Evolutionary conservation across 179 eudicot species (phyloP), one percentile per base, ranked within the genome.

Genomic region (Sideroxylon spinosum): DNA sequence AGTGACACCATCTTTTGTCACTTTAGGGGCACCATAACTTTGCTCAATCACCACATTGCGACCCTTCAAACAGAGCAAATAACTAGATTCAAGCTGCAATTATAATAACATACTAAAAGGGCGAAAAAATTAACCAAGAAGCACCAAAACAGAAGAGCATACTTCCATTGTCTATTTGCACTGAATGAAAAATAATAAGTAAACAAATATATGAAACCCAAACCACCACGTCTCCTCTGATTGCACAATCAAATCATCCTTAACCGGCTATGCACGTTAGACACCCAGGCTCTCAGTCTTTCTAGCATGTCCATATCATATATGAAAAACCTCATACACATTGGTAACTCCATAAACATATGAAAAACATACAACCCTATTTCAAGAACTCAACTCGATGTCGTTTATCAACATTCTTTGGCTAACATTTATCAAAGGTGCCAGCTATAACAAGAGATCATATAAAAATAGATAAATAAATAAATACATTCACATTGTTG

Each of bases 21-120:
- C 91, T 77, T 89, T 89, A 25, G 91, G 91, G 10, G 90, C 87
- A 79, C 91, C 91, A 85, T 82, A 89, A 50, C 90, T 85, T 84
- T 86, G 91, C 65, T 89, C 91, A 74, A 89, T 84, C 59, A 89
- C 88, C 63, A 88, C 91, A 76, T 81, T 85, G 55, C 91, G 91
- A 32, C 91, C 91, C 91, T 88, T 50, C 52, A 74, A 81, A 60
- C 14, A 71, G 17, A 23, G 17, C 6, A n/a, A 61, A 26, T 48
- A 46, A 57, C 17, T 25, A 22, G 11, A 23, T 20, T 11, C n/a
- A 59, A 16, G 22, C 57, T 0, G 48, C 11, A 48, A 7, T 22
- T 16, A 48, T 48, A 25, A 50, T 14, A 14, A 32, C 70, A 23
- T 59, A 7, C 63, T 6, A 59, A n/a, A 59, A 59, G 23, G 11